Base-by-base conservation (phyloP, 352 stramenopile genomes). In the Phytophthora agathidicida region DNA sequence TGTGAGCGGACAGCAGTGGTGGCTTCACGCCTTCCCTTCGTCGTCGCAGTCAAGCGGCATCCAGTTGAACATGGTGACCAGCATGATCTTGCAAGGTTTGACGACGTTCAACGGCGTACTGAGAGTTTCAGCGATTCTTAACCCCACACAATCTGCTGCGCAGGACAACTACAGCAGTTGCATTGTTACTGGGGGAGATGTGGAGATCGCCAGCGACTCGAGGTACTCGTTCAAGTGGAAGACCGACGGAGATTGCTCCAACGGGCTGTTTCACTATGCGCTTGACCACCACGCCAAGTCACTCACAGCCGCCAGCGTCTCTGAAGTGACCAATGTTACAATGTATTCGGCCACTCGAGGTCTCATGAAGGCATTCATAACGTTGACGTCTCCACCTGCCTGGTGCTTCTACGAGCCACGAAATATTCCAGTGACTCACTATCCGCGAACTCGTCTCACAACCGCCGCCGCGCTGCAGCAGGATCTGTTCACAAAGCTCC, bases 81-180 rank as follows among this genome's bases (percentile, higher is more conserved):
- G 72, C 50, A 71, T 77, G 72, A 65, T 80, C 5, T 31, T 90
- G 19, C 62, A 66, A 1, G 60, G 59, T 10, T 38, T 65, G 2
- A 14, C 33, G 5, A n/a, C 58, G 3, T 89, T 86, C 58, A 73
- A 65, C 2, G 82, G 79, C 3, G 56, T 57, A 19, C 33, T 91
- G 4, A 68, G 82, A 23, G 26, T 91, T 17, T 81, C 72, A 1
- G 38, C 68, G 14, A 75, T 86, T 17, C 33, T 77, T 11, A 50
- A 71, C 14, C 30, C 65, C 24, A 64, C 65, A 14, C 77, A 84
- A n/a, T 69, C 82, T 6, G 46, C 61, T 1, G 64, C 78, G 16
- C 84, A 90, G 49, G 79, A 93, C 31, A 64, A 58, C 16, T 86
- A 89, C 67, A 82, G 75, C 23, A 78, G 73, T 44, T 93, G 83